Percentiles rank a stretch among this genome's conserved stretches.
Conservation (phyloP, 164 flowering plant genomes). For the Dillenia turbinata region DNA sequence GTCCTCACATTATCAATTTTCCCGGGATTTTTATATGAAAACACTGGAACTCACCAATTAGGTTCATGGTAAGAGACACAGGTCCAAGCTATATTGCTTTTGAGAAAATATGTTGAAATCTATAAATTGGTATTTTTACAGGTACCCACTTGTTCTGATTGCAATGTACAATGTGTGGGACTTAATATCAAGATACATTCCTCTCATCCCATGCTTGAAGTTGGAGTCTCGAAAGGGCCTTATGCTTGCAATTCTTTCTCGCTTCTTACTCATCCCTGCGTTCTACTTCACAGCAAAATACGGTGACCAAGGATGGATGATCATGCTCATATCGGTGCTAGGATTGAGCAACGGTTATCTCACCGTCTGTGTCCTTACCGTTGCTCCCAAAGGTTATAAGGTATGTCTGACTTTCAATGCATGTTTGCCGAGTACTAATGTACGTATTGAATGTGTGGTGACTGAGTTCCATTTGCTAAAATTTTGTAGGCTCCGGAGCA, state of each 20-base stretch:
- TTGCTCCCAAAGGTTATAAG: constrained; percentile 48
- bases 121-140: constrained; percentile 5
- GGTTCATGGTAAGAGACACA: constrained; percentile 25
- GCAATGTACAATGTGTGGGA: constrained; percentile 55
- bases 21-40: constrained; percentile 49
- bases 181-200: constrained; percentile 37
- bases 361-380: constrained; percentile 41
- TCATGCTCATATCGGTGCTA: constrained; percentile 30
- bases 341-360: constrained; percentile 45
- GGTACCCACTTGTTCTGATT: constrained; percentile 46
- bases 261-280: constrained; percentile 36
- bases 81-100: background rate
- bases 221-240: constrained; percentile 33
- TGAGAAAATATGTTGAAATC: background rate
- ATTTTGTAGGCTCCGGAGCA: constrained; percentile 42
- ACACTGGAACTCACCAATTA: constrained; percentile 36
- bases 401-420: constrained; percentile 16
- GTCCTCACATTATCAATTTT: constrained; percentile 43
- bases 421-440: background rate
- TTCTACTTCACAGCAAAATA: constrained; percentile 55
- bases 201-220: constrained; percentile 21
- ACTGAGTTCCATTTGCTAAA: background rate
- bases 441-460: background rate
- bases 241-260: constrained; percentile 17
- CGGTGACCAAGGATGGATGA: constrained; percentile 48